Percentiles rank a stretch among this genome's conserved stretches.
These are phyloP conservation scores for Cadophora sp. DNA, from an alignment of 2,329 filamentous ascomycete genomes.

Conservation along the genomic window DNA sequence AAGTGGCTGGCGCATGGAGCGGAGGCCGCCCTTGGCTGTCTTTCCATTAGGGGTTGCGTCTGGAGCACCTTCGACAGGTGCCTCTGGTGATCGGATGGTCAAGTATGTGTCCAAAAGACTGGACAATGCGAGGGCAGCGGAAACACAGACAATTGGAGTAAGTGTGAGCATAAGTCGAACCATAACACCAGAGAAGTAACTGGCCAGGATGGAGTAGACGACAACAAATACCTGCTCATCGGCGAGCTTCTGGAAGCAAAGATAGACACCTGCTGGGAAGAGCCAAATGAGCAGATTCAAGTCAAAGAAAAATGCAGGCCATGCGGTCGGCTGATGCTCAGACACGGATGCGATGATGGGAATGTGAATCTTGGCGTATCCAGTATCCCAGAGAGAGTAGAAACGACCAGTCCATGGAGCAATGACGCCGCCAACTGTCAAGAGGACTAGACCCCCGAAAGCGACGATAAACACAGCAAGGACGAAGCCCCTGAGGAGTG, in stretches of 20 bases:
- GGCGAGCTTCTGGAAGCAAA: constrained; percentile 92
- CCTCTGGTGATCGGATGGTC: constrained; percentile 65
- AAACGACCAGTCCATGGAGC: constrained; percentile 98
- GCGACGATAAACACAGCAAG: constrained; percentile 76
- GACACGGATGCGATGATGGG: constrained; percentile 99
- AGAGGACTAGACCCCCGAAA: constrained; percentile 77
- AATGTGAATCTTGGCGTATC: constrained; percentile 99
- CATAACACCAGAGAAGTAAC: constrained; percentile 99
- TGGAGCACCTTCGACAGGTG: constrained; percentile 53
- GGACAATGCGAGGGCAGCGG: constrained; percentile 87
- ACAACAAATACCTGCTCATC: constrained; percentile 99
- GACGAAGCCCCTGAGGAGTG: constrained; percentile 79
- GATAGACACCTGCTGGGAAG: constrained; percentile 97
- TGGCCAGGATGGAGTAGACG: constrained; percentile 94
- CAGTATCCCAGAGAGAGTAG: constrained; percentile 99
- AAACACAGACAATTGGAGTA: constrained; percentile 94
- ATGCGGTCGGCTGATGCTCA: constrained; percentile 97
- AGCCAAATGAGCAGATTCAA: constrained; percentile 98
- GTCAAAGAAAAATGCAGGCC: constrained; percentile 99
- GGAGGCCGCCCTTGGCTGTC: constrained; percentile 58
- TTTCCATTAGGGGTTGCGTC: constrained; percentile 51
- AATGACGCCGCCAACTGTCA: constrained; percentile 89
- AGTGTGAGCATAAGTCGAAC: constrained; percentile 98
- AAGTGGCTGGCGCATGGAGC: constrained; percentile 73
- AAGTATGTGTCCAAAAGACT: constrained; percentile 89